These are phyloP conservation scores for Protea cynaroides DNA, from an alignment of 164 flowering plant genomes.

Conservation along the genomic window DNA sequence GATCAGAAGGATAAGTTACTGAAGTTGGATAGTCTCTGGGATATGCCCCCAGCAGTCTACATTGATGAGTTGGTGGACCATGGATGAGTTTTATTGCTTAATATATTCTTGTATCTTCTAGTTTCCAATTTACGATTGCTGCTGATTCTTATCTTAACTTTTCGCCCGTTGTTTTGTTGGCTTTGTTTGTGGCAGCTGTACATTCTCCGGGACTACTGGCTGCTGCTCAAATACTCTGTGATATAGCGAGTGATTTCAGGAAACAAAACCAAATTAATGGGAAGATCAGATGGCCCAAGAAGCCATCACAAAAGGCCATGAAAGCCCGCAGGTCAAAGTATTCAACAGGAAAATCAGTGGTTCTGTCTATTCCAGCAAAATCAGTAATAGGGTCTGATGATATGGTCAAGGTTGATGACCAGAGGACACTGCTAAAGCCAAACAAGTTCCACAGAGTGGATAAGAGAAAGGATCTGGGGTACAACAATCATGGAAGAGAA, in stretches of 20 bases:
- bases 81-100: too few relatives aligned
- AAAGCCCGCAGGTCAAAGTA: slow-evolving; percentile 45
- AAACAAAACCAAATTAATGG: slow-evolving; percentile 18
- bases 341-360: slow-evolving; percentile 30
- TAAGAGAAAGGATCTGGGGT: slow-evolving; percentile 23
- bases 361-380: slow-evolving; percentile 12
- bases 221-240: slow-evolving; percentile 71
- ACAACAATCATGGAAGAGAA: slow-evolving; percentile 27
- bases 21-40: too few relatives aligned
- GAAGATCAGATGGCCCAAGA: slow-evolving; percentile 42
- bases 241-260: slow-evolving; percentile 32
- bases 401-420: slow-evolving; percentile 10
- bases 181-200: slow-evolving; percentile 23
- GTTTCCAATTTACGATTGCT: too few relatives aligned
- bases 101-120: too few relatives aligned
- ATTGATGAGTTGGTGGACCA: too few relatives aligned
- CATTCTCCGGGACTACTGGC: slow-evolving; percentile 37
- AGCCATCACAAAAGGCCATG: slow-evolving; percentile 45
- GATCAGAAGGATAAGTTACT: too few relatives aligned
- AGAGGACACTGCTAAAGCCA: slow-evolving; percentile 30
- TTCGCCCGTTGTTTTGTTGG: too few relatives aligned
- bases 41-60: too few relatives aligned
- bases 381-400: slow-evolving; percentile 13
- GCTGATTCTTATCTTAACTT: too few relatives aligned
- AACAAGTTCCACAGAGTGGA: slow-evolving; percentile 25